Percentiles rank a stretch among this genome's conserved stretches.
Conservation (phyloP, 495 filamentous ascomycete species). For the Xylaria flabelliformis region DNA sequence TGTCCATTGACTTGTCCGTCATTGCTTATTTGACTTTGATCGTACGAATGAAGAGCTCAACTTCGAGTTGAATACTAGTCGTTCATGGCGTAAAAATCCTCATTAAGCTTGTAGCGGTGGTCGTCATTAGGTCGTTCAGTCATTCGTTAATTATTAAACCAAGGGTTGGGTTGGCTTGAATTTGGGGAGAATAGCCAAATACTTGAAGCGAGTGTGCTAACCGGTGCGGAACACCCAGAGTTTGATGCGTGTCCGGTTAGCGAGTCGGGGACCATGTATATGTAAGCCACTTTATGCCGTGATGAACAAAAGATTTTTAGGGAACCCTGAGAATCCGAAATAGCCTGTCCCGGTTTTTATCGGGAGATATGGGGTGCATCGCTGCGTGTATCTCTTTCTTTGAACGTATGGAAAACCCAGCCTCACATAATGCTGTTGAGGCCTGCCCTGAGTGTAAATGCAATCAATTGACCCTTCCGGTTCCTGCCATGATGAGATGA, state of each 20-base stretch:
- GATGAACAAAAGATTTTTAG: conserved; percentile 36
- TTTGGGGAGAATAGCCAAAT: conserved; percentile 30
- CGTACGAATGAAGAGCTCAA: conserved; percentile 43
- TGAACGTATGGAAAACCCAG: conserved; percentile 41
- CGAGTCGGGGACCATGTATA: conserved; percentile 46
- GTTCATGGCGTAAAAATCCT: conserved; percentile 41
- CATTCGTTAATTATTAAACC: conserved; percentile 55
- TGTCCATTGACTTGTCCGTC: conserved; percentile 39
- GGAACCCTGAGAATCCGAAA: conserved; percentile 36
- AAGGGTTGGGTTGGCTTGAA: conserved; percentile 31
- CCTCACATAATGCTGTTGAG: conserved; percentile 46
- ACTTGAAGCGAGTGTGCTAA: conserved; percentile 42
- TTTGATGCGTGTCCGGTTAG: conserved; percentile 33
- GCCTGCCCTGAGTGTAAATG: conserved; percentile 55
- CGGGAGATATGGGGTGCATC: conserved; percentile 54
- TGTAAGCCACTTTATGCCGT: conserved; percentile 52
- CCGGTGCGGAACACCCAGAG: conserved; percentile 17
- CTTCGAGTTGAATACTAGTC: conserved; percentile 47
- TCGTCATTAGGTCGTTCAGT: conserved; percentile 51
- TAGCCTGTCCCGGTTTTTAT: conserved; percentile 53
- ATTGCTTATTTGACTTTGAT: conserved; percentile 35
- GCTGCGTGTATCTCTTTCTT: conserved; percentile 57
- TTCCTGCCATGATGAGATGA: conserved; percentile 53
- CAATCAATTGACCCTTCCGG: conserved; percentile 54
- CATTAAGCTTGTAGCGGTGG: conserved; percentile 44